phyloP scores from a whole-genome alignment of 257 asterid species.

The Nicotiana paniculata region DNA sequence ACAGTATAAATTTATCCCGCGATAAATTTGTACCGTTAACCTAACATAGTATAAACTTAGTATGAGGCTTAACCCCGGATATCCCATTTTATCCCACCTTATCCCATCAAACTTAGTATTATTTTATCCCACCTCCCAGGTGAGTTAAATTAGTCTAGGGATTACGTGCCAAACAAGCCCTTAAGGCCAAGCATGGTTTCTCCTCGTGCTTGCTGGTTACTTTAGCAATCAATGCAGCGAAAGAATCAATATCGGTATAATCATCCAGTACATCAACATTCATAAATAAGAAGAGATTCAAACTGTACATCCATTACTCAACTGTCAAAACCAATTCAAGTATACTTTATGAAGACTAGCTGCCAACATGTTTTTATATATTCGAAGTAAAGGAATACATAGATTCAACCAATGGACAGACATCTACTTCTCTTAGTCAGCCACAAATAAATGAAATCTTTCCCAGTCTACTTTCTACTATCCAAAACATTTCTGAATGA shows the following conservation, averaged over 20 bases:
- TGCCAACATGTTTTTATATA: background rate
- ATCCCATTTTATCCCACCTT: too few species aligned
- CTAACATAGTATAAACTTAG: too few species aligned
- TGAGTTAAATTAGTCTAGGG: too few species aligned
- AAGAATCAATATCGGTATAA: background rate
- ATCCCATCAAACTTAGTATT: too few species aligned
- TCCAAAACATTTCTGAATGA: constrained; percentile 4
- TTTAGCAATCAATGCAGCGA: background rate
- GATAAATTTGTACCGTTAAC: too few species aligned
- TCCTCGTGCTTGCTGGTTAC: background rate
- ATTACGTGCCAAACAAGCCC: too few species aligned
- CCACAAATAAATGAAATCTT: background rate
- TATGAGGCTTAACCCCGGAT: too few species aligned
- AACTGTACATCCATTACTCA: background rate
- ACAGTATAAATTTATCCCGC: too few species aligned
- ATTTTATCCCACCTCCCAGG: too few species aligned
- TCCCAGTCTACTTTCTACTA: background rate
- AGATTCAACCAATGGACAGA: background rate
- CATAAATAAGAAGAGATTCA: background rate
- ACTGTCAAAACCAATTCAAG: background rate
- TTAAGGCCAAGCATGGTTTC: background rate
- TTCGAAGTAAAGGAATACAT: background rate
- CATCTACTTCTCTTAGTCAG: background rate
- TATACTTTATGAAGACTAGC: background rate
- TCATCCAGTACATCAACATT: background rate